Evolutionary conservation across 306 rosid species (phyloP), one percentile per base, ranked within the genome.

Genomic region (Dryas alaskensis): DNA sequence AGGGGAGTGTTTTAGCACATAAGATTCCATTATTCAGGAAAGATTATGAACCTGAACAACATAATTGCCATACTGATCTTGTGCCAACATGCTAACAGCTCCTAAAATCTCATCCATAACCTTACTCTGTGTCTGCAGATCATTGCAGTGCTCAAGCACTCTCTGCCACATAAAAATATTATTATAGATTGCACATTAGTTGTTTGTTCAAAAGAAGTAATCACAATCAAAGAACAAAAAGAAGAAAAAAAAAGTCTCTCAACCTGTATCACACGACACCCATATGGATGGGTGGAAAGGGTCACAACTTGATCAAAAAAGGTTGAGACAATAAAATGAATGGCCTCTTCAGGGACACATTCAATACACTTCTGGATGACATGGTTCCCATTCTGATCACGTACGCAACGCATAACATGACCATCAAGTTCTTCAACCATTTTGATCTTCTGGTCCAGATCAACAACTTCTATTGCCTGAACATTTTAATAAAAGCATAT

Each of bases 401-500:
- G 96, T 5, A 94, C 97, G 78, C 98, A 91, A 60, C 96, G 98
- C 95, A 91, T 94, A 42, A 94, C 62, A 72, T 88, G 82, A 25
- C 98, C 92, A 10, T 94, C 97, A 69, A 94, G 98, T 75, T 91
- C 98, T 80, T 78, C 86, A 55, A 91, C 98, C 96, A 94, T 94
- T 86, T 80, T 80, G 75, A 88, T 94, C 85, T 91, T 89, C 82
- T 91, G 98, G 69, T 85, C 97, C 74, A 91, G 81, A 84, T 91
- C 95, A 85, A 94, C 99, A 84, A 94, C 99, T 84, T 94, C 99
- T 55, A 94, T 94, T 12, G 99, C 99, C 99, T 94, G 79, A 59
- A 70, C 11, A 73, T 42, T 42, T 57, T 27, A 8, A 13, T 4
- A 62, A 27, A 19, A 40, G 19, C 42, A 72, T 14, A 58, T 47